Conservation (phyloP, 179 eudicot species). For the Amaranthus tricolor region DNA sequence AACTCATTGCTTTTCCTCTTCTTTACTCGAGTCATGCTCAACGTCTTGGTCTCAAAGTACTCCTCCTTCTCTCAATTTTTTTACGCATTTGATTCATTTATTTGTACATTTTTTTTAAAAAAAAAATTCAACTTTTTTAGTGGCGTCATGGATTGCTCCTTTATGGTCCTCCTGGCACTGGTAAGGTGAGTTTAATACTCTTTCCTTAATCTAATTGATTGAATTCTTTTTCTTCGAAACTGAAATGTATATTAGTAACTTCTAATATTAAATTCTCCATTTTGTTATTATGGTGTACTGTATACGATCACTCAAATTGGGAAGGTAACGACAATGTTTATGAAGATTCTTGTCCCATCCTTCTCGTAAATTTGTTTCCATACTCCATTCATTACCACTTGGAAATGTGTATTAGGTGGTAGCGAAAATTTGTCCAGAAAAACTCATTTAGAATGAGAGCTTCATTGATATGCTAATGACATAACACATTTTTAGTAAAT, state of each 20-base stretch:
- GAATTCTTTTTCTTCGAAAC: not conserved
- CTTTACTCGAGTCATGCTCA: slow-evolving; percentile 55
- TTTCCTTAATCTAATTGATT: not conserved
- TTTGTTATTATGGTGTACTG: not conserved
- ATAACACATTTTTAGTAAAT: no score
- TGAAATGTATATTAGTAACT: not conserved
- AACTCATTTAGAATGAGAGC: no score
- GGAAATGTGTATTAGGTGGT: no score
- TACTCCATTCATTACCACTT: no score
- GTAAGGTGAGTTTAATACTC: slow-evolving; percentile 55
- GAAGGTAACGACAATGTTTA: no score
- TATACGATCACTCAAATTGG: no score
- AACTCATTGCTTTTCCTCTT: slow-evolving; percentile 66
- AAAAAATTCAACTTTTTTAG: slow-evolving; percentile 28
- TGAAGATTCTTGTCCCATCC: no score
- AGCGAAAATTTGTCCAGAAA: no score
- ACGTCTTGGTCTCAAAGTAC: slow-evolving; percentile 65
- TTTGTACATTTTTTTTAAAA: not conserved
- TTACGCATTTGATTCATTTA: not conserved
- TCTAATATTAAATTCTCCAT: not conserved
- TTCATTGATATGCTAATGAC: no score
- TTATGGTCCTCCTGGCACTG: slow-evolving; percentile 95
- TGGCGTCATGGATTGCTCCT: slow-evolving; percentile 92
- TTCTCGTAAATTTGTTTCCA: no score
- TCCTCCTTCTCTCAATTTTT: not conserved